These are phyloP conservation scores for Mesotaenium endlicherianum DNA, from an alignment of 139 green algal species.

Conservation along the genomic window DNA sequence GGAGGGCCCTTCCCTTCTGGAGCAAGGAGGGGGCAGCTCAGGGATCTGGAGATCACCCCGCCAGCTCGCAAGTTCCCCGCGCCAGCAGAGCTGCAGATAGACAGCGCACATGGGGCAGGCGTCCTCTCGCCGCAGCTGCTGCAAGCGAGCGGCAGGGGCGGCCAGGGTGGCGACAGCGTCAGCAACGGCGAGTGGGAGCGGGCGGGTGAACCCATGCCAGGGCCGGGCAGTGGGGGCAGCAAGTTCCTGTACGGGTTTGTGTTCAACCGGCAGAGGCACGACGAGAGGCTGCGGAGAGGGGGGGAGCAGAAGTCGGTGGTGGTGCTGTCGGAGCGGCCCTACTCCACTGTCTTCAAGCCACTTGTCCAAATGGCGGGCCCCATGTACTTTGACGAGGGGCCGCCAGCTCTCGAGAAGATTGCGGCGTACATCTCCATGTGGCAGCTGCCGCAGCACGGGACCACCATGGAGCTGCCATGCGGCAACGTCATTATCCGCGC, in stretches of 20 bases:
- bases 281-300: conserved; percentile 73
- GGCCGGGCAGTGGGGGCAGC: conserved; percentile 14
- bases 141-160: no score
- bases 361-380: conserved; percentile 65
- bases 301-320: conserved; percentile 81
- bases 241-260: conserved; percentile 67
- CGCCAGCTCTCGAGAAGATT: conserved; percentile 54
- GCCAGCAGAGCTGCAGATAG: no score
- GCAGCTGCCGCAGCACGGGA: conserved; percentile 49
- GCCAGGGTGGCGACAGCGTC: no score
- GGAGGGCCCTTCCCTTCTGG: no score
- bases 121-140: no score
- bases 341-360: conserved; percentile 59
- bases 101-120: no score
- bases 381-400: conserved; percentile 65
- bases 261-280: conserved; percentile 89
- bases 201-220: no score
- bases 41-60: no score
- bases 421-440: conserved; percentile 47
- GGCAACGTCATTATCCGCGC: background rate
- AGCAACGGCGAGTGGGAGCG: no score
- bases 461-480: conserved; percentile 41
- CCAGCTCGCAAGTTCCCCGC: no score
- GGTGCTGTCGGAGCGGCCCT: conserved; percentile 68
- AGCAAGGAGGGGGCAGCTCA: no score